Evolutionary conservation across 352 stramenopile species (phyloP).

Genomic region (Globisporangium takayamanum): DNA sequence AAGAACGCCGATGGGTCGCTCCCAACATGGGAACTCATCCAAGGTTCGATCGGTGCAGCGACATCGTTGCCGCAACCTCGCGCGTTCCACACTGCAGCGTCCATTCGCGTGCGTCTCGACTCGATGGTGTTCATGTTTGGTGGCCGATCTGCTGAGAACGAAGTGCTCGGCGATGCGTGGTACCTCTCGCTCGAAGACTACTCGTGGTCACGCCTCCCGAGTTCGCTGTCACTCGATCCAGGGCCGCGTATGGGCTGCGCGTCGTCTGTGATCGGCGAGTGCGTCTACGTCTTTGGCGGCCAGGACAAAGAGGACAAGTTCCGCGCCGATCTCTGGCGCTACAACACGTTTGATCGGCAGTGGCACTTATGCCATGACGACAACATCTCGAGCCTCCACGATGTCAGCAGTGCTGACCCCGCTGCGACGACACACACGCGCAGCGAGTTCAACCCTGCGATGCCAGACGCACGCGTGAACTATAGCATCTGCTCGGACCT

Average conservation of each 20-base stretch:
- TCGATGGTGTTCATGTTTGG: constrained; percentile 82
- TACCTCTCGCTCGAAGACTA: constrained; percentile 79
- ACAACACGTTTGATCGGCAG: constrained; percentile 84
- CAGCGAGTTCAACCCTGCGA: constrained; percentile 34
- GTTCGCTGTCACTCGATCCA: constrained; percentile 67
- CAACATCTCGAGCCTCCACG: constrained; percentile 38
- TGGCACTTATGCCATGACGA: constrained; percentile 85
- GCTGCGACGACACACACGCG: constrained; percentile 9
- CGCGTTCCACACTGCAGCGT: constrained; percentile 62
- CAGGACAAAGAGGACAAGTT: constrained; percentile 76
- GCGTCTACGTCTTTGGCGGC: constrained; percentile 78
- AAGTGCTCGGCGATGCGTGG: constrained; percentile 72
- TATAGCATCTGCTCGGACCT: constrained; percentile 76
- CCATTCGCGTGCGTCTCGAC: constrained; percentile 66
- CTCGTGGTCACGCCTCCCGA: constrained; percentile 71
- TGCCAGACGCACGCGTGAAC: constrained; percentile 45
- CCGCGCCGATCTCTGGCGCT: constrained; percentile 74
- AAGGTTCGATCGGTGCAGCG: constrained; percentile 54
- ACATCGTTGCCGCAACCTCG: constrained; percentile 56
- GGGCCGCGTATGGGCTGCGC: constrained; percentile 63
- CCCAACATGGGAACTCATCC: constrained; percentile 68
- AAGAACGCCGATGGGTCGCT: constrained; percentile 60
- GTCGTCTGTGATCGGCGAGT: constrained; percentile 69
- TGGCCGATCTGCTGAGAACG: constrained; percentile 64
- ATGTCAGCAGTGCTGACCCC: constrained; percentile 3